Evolutionary conservation across 495 filamentous ascomycete genomes (phyloP).

Genomic region (Neohortaea acidophila): DNA sequence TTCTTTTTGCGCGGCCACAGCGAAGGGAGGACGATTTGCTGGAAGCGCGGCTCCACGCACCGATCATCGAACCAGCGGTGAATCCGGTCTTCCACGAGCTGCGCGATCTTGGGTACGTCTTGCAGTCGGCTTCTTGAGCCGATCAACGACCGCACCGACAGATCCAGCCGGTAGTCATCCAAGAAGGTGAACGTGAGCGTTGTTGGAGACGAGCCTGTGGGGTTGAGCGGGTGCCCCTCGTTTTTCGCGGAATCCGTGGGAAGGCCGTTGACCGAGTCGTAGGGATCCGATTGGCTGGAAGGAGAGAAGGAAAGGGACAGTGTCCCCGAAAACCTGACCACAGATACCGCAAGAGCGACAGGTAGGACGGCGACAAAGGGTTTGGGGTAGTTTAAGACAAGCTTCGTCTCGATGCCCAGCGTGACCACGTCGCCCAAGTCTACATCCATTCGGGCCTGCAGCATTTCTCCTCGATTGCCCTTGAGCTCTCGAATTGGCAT

Average conservation of each 20-base stretch:
- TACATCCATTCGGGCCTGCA: slow-evolving; percentile 95
- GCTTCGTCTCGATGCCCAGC: slow-evolving; percentile 79
- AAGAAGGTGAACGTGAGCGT: slow-evolving; percentile 90
- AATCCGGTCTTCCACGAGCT: slow-evolving; percentile 76
- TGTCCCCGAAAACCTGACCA: slow-evolving; percentile 88
- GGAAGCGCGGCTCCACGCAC: slow-evolving; percentile 86
- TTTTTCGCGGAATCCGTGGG: slow-evolving; percentile 7
- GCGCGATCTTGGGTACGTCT: slow-evolving; percentile 94
- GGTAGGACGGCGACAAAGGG: slow-evolving; percentile 79
- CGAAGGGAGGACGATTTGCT: slow-evolving; percentile 84
- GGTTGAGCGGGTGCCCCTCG: slow-evolving; percentile 12
- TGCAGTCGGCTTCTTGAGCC: slow-evolving; percentile 79
- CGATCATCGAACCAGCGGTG: slow-evolving; percentile 97
- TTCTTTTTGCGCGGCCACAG: slow-evolving; percentile 86
- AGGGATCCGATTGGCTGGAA: slow-evolving; percentile 24
- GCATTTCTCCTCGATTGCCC: slow-evolving; percentile 31
- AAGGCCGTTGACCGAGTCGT: slow-evolving; percentile 5
- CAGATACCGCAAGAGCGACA: slow-evolving; percentile 75
- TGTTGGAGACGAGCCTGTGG: slow-evolving; percentile 32
- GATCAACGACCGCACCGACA: slow-evolving; percentile 80
- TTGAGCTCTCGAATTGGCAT: slow-evolving; percentile 15
- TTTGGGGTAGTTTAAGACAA: slow-evolving; percentile 86
- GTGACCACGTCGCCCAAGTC: slow-evolving; percentile 92
- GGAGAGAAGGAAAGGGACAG: slow-evolving; percentile 85
- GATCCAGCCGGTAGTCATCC: slow-evolving; percentile 87